Evolutionary conservation across 2,329 filamentous ascomycete genomes (phyloP).

Genomic region (Monilinia laxa): DNA sequence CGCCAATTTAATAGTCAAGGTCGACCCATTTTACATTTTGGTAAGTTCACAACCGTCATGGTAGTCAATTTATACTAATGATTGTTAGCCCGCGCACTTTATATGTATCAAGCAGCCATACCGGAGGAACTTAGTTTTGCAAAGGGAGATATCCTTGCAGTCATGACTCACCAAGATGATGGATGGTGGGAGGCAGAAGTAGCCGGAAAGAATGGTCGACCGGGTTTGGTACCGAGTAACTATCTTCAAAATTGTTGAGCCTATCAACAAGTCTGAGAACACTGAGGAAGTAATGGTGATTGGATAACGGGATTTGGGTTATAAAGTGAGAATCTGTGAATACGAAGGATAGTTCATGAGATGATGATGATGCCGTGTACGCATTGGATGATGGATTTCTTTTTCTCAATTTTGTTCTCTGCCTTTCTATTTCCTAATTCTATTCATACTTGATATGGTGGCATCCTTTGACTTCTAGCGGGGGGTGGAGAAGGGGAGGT

Average conservation of each 20-base stretch:
- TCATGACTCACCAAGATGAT: constrained; percentile 90
- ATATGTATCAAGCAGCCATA: constrained; percentile 91
- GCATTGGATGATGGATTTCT: background rate
- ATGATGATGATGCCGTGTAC: constrained; percentile 11
- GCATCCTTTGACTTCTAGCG: constrained; percentile 3
- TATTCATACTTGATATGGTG: background rate
- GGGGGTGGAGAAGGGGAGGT: background rate
- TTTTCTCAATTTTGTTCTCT: background rate
- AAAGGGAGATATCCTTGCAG: constrained; percentile 88
- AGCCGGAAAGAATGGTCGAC: constrained; percentile 61
- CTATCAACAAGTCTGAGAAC: constrained; percentile 9
- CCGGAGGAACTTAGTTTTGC: constrained; percentile 90
- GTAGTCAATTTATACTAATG: constrained; percentile 30
- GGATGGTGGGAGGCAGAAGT: constrained; percentile 99
- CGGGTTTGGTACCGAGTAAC: constrained; percentile 67
- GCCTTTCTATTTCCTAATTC: background rate
- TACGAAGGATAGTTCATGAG: constrained; percentile 10
- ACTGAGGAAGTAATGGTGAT: background rate
- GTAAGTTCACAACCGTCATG: constrained; percentile 58
- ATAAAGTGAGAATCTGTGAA: constrained; percentile 9
- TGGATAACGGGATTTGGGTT: constrained; percentile 1
- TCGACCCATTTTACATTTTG: constrained; percentile 85
- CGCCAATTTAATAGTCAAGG: constrained; percentile 84
- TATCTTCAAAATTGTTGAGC: constrained; percentile 50
- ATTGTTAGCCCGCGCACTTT: constrained; percentile 78